These are phyloP conservation scores for Aspergillus asperescens DNA, from an alignment of 495 filamentous ascomycete species.

Conservation along the genomic window DNA sequence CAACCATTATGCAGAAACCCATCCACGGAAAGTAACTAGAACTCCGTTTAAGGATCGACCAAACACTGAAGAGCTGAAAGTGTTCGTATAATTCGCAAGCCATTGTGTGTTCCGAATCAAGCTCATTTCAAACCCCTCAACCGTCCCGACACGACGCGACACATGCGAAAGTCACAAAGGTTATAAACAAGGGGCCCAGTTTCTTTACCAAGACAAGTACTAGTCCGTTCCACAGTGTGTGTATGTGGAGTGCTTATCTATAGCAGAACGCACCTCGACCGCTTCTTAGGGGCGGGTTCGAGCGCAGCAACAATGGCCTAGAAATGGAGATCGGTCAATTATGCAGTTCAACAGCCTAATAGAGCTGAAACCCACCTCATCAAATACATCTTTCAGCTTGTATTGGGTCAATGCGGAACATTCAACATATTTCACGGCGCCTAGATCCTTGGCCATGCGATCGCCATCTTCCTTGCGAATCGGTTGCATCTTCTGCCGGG, in stretches of 20 bases:
- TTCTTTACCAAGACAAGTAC: constrained; percentile 12
- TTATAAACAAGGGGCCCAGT: background rate
- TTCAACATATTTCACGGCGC: constrained; percentile 97
- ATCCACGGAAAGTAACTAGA: constrained; percentile 8
- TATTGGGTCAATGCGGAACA: constrained; percentile 97
- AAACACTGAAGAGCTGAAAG: constrained; percentile 11
- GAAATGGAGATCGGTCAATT: background rate
- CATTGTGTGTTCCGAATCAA: constrained; percentile 13
- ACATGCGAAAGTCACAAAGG: constrained; percentile 12
- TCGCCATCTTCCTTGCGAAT: constrained; percentile 91
- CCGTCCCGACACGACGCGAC: constrained; percentile 20
- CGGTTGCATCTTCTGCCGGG: constrained; percentile 91
- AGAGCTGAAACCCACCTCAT: constrained; percentile 65
- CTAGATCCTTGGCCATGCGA: constrained; percentile 90
- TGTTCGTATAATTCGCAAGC: constrained; percentile 15
- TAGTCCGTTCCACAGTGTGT: constrained; percentile 19
- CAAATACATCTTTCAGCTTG: constrained; percentile 98
- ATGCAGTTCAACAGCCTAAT: no score
- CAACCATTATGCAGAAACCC: constrained; percentile 9
- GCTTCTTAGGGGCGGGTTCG: constrained; percentile 74
- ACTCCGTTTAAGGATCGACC: constrained; percentile 1
- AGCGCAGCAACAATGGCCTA: constrained; percentile 87
- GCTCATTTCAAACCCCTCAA: constrained; percentile 9
- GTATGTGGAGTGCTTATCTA: constrained; percentile 26
- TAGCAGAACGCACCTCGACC: constrained; percentile 45